Percentiles rank a stretch among this genome's conserved stretches.
phyloP scores from a whole-genome alignment of 257 asterid genomes.

The Solanum arcanum region DNA sequence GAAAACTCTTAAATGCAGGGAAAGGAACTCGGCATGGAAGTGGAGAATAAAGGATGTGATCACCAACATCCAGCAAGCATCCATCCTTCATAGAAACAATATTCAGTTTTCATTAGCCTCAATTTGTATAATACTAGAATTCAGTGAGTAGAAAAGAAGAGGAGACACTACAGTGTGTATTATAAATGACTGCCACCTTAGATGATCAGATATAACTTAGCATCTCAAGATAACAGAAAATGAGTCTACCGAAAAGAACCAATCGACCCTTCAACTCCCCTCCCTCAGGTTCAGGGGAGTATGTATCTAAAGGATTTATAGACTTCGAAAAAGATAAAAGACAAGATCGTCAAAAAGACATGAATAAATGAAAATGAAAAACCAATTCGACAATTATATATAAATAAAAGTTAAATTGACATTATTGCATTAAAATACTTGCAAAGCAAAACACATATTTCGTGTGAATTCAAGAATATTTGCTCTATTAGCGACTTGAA shows the following conservation, averaged over 20 bases:
- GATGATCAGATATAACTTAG: not conserved
- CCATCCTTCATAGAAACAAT: slow-evolving; percentile 53
- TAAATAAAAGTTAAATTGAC: no score
- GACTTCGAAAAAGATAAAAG: not conserved
- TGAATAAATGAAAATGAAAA: not conserved
- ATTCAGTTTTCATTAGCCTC: slow-evolving; percentile 16
- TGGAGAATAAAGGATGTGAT: slow-evolving; percentile 88
- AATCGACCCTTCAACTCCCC: not conserved
- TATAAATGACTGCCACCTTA: not conserved
- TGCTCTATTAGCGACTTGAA: not conserved
- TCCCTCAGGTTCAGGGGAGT: not conserved
- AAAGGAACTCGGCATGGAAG: slow-evolving; percentile 85
- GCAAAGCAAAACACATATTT: not conserved
- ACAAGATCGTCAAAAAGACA: not conserved
- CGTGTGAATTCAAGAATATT: not conserved
- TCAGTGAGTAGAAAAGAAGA: not conserved
- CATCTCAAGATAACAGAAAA: not conserved
- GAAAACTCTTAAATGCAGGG: slow-evolving; percentile 55
- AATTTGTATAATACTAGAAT: not conserved
- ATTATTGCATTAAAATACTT: not conserved
- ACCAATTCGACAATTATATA: not conserved
- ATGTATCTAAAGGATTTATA: not conserved
- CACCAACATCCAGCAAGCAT: slow-evolving; percentile 61
- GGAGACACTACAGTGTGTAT: not conserved
- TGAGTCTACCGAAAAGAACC: not conserved